Base-by-base conservation (phyloP, 179 eudicot species). In the Heliamphora pulchella region DNA sequence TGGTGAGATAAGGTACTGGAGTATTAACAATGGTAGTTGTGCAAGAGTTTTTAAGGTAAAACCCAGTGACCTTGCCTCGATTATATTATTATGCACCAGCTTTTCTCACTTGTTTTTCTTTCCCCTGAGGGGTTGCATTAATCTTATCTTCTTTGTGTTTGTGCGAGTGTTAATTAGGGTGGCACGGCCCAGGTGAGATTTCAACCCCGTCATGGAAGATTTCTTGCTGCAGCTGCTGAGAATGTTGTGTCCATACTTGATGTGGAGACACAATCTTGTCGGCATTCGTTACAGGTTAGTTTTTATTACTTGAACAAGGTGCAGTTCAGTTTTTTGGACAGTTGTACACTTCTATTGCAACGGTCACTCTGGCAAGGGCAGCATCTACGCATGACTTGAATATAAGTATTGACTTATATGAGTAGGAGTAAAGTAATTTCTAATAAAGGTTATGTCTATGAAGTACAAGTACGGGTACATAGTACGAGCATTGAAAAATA, bases 1-100 rank as follows among this genome's bases (percentile, higher is more conserved):
- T 82, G 96, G 98, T 78, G 96, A 94, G 83, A 91, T 94, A 76
- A 89, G 98, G 68, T 94, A 94, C 82, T 94, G 98, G 98, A 91
- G 94, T 76, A 84, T 94, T 18, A 90, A 80, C 44, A 91, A 91
- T 43, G 98, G 98, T 74, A 94, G 86, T 82, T 94, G 89, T 74
- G n/a, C 87, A 69, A 74, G 90, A 83, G 91, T 91, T 50, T 94
- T 89, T 75, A 90, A 94, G 98, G 98, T 94, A 86, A 79, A 66
- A 64, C 61, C 57, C 18, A 31, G 4, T 74, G 75, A 64, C 7
- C 47, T 61, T 61, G 61, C 71, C 58, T 39, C 22, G 1, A 8
- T 41, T 46, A n/a, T 65, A 31, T 14, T 22, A n/a, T 39, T 9
- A 51, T 57, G 69, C 13, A 4, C 53, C 20, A 57, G 53, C 54